Conservation (phyloP, 78 protist genomes). For the Bigelowiella natans region DNA sequence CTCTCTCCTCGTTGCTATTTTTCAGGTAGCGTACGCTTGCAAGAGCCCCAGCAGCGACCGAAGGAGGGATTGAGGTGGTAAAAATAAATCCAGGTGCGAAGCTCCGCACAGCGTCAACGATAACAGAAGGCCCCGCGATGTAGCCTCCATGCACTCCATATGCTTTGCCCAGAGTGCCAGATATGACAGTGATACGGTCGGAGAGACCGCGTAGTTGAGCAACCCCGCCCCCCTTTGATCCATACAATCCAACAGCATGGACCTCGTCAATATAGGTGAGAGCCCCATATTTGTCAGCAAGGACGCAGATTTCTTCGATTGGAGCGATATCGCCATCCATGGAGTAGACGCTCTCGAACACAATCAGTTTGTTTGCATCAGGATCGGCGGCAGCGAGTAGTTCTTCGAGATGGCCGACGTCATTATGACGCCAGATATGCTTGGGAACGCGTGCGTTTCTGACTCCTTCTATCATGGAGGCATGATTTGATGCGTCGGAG, state of each 20-base stretch:
- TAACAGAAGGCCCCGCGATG: conserved; percentile 55
- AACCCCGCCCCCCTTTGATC: conserved; percentile 73
- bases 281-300: conserved; percentile 73
- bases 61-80: conserved; percentile 82
- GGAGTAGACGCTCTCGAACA: conserved; percentile 79
- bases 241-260: conserved; percentile 87
- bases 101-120: conserved; percentile 69
- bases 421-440: conserved; percentile 72
- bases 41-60: conserved; percentile 74
- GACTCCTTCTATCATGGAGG: conserved; percentile 75
- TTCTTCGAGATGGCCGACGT: conserved; percentile 64
- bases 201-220: conserved; percentile 52
- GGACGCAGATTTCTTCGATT: conserved; percentile 59
- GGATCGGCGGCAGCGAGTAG: conserved; percentile 31
- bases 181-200: conserved; percentile 60
- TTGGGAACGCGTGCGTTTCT: conserved; percentile 39
- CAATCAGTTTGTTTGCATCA: conserved; percentile 58
- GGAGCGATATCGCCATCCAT: conserved; percentile 87
- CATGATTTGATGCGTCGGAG: conserved; percentile 77
- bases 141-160: conserved; percentile 76
- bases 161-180: conserved; percentile 85
- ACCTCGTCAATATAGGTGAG: conserved; percentile 79
- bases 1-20: conserved; percentile 40
- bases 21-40: conserved; percentile 59
- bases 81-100: conserved; percentile 78